phyloP scores from a whole-genome alignment of 306 rosid species.

The Cicer pinnatifidum region DNA sequence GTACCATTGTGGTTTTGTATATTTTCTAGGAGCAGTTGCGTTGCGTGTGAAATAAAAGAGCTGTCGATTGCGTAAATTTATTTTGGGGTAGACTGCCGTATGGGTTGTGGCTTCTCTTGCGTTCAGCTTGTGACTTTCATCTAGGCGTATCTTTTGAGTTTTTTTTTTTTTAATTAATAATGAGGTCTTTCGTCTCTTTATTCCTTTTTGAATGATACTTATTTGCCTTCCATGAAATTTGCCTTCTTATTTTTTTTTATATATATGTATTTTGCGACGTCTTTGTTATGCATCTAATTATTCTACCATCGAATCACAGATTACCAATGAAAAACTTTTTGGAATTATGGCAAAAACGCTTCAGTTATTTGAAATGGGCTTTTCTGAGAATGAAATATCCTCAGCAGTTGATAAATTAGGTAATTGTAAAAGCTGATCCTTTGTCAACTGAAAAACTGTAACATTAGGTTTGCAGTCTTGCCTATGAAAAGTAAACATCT shows the following conservation, averaged over 20 bases:
- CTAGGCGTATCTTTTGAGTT: not conserved
- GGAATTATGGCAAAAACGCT: slow-evolving; percentile 92
- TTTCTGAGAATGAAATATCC: slow-evolving; percentile 88
- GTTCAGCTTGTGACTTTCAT: not conserved
- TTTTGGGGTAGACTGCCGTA: slow-evolving; percentile 6
- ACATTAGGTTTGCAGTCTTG: slow-evolving; percentile 23
- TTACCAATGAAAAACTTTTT: slow-evolving; percentile 66
- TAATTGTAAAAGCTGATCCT: slow-evolving; percentile 42
- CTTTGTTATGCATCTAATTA: slow-evolving; percentile 31
- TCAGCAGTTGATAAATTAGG: slow-evolving; percentile 82
- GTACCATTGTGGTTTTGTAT: slow-evolving; percentile 13
- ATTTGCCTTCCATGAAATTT: not conserved
- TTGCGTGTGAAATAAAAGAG: not conserved
- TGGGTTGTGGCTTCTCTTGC: not conserved
- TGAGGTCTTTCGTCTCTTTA: not conserved
- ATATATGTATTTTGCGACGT: not conserved
- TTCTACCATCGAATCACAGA: slow-evolving; percentile 49
- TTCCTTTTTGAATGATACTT: not conserved
- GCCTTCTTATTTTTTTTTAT: slow-evolving; percentile 4
- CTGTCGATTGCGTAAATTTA: not conserved
- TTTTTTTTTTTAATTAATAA: not conserved
- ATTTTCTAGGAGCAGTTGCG: not conserved
- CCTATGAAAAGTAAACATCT: slow-evolving; percentile 34
- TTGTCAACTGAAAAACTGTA: slow-evolving; percentile 14
- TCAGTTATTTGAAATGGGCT: slow-evolving; percentile 90